phyloP scores from a whole-genome alignment of 495 filamentous ascomycete genomes.

The Geopyxis carbonaria region DNA sequence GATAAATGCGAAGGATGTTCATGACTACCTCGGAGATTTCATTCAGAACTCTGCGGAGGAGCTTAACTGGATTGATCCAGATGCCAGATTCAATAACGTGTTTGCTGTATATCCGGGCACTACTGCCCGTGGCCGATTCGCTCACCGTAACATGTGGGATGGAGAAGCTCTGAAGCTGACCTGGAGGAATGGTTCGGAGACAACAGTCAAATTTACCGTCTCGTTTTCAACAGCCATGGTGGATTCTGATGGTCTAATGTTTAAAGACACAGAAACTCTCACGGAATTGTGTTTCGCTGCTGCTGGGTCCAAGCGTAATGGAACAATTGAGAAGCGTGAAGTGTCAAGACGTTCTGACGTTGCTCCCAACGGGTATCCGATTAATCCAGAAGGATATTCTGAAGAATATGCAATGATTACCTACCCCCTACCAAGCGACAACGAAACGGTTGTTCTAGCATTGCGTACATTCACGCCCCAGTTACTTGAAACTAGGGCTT shows the following conservation, averaged over 20 bases:
- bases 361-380: slow-evolving; percentile 2
- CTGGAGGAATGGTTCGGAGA: slow-evolving; percentile 14
- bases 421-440: slow-evolving; percentile 9
- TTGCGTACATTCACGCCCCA: slow-evolving; percentile 6
- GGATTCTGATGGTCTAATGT: not conserved
- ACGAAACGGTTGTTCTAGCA: slow-evolving; percentile 11
- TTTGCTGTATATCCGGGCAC: slow-evolving; percentile 10
- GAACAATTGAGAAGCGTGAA: not conserved
- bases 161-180: slow-evolving; percentile 9
- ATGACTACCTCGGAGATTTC: slow-evolving; percentile 9
- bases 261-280: slow-evolving; percentile 2
- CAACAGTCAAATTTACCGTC: slow-evolving; percentile 8
- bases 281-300: slow-evolving; percentile 8
- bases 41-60: slow-evolving; percentile 11
- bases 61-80: slow-evolving; percentile 15
- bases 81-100: slow-evolving; percentile 12
- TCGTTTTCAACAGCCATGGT: slow-evolving; percentile 2
- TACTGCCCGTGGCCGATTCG: slow-evolving; percentile 6
- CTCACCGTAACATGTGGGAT: slow-evolving; percentile 14
- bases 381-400: not conserved
- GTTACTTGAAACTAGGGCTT: slow-evolving; percentile 4
- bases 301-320: not conserved
- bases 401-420: slow-evolving; percentile 9
- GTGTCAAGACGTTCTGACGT: too few species aligned
- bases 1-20: slow-evolving; percentile 11